phyloP scores from a whole-genome alignment of 1,284 basidiomycete genomes.

The Pyrrhoderma lamaoense region DNA sequence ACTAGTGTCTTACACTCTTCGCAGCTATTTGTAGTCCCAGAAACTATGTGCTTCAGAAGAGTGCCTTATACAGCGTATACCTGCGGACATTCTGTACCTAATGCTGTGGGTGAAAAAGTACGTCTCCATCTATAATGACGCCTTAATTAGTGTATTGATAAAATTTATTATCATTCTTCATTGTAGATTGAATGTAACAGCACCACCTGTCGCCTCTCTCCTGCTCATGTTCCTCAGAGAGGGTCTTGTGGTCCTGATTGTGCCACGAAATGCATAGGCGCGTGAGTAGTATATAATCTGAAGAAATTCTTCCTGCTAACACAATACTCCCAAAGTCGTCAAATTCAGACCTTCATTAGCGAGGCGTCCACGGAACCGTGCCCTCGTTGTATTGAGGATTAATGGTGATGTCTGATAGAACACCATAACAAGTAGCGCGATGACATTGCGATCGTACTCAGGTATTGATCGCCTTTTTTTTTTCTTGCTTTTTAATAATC shows the following conservation, averaged over 20 bases:
- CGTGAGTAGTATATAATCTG: conserved; percentile 4
- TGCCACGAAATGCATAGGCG: conserved; percentile 12
- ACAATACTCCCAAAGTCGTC: conserved; percentile 1
- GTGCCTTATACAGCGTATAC: conserved; percentile 27
- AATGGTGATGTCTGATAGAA: background rate
- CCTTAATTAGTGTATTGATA: too few relatives aligned
- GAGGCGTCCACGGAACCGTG: conserved; percentile 3
- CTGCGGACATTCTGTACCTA: conserved; percentile 29
- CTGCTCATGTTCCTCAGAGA: conserved; percentile 9
- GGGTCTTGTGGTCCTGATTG: conserved; percentile 13
- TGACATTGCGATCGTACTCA: background rate
- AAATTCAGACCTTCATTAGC: background rate
- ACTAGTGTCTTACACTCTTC: too few relatives aligned
- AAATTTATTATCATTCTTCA: too few relatives aligned
- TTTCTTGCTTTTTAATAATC: too few relatives aligned
- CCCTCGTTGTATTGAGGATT: conserved; percentile 4
- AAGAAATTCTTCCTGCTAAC: too few relatives aligned
- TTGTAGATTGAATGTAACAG: conserved; percentile 13
- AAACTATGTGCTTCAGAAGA: conserved; percentile 31
- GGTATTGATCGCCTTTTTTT: too few relatives aligned
- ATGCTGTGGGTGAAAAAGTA: conserved; percentile 5
- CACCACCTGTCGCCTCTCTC: conserved; percentile 9
- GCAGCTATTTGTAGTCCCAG: background rate
- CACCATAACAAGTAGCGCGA: conserved; percentile 13
- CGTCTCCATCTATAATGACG: background rate